Evolutionary conservation across 108 stramenopile genomes (phyloP), one percentile per base, ranked within the genome.

Genomic region (Mayamaea pseudoterrestris): DNA sequence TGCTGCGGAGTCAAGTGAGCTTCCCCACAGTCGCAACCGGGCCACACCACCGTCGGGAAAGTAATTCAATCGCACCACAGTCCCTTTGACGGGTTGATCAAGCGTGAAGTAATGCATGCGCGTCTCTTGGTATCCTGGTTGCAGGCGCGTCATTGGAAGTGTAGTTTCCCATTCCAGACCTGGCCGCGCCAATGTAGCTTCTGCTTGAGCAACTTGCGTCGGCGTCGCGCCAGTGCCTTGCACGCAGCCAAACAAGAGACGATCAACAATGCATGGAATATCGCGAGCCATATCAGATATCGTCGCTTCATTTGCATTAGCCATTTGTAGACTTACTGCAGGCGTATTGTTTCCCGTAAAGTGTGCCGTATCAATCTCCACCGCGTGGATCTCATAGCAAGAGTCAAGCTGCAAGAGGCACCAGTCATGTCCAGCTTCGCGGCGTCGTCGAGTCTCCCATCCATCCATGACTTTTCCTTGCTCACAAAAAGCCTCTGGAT

Each of bases 401-500:
- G 43, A 31, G 8, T 74, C 54, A 26, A 93, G 59, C 51, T 68
- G 51, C 20, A 95, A 68, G 24, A 95, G 55, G 53, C 83, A 90
- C 92, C 92, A 95, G 65, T 93, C 92, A 63, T 95, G 92, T 0
- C 94, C 94, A 7, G 71, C 71, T 39, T 63, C 65, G 11, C 79
- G 62, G 31, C 71, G 69, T 2, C 93, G 62, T 0, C 91, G 66
- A 5, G 78, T 73, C 52, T 95, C 94, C 94, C 94, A 95, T 2
- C 94, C 94, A 55, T 95, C 94, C 86, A 89, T 89, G 41, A 80
- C 80, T 45, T 89, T 89, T n/a, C 89, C 89, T 60, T 84, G 81
- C 25, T 71, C 66, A 43, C 87, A 92, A 68, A 66, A 95, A 12
- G 75, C 57, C 40, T 88, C 74, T 8, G 74, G 68, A 31, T 74